Evolutionary conservation across 2,329 filamentous ascomycete species (phyloP).

Genomic region (Myriosclerotinia duriaeana): DNA sequence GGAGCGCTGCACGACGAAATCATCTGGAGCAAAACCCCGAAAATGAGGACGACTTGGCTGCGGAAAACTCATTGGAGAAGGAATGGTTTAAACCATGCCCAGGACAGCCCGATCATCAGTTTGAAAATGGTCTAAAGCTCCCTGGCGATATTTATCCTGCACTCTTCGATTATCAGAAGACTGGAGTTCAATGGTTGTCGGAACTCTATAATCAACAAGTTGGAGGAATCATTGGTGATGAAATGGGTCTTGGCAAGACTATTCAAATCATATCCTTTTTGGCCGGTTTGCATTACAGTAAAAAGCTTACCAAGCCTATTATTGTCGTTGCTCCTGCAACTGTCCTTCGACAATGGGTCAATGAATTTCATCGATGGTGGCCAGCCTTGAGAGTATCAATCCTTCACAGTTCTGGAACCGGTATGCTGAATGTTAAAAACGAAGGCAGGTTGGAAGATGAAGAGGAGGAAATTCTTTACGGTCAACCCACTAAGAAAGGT

Average conservation of each 20-base stretch:
- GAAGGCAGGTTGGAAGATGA: constrained; percentile 61
- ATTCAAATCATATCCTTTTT: constrained; percentile 67
- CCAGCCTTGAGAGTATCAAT: constrained; percentile 96
- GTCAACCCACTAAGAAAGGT: constrained; percentile 42
- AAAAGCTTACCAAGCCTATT: constrained; percentile 76
- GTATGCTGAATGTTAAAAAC: constrained; percentile 79
- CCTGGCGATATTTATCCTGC: constrained; percentile 92
- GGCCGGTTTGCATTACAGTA: constrained; percentile 88
- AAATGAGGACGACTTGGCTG: constrained; percentile 47
- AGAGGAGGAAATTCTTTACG: constrained; percentile 48
- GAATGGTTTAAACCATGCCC: constrained; percentile 90
- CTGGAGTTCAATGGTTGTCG: constrained; percentile 92
- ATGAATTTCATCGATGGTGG: constrained; percentile 99
- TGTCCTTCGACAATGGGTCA: constrained; percentile 95
- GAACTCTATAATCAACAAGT: constrained; percentile 87
- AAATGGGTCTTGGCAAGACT: constrained; percentile 99
- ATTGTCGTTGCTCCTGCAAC: constrained; percentile 94
- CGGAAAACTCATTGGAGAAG: constrained; percentile 44
- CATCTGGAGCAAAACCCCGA: constrained; percentile 42
- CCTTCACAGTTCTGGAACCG: constrained; percentile 90
- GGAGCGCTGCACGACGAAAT: constrained; percentile 57
- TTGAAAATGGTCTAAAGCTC: constrained; percentile 72
- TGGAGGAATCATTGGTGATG: constrained; percentile 92
- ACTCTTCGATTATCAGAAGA: constrained; percentile 95
- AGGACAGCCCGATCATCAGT: constrained; percentile 70